These are phyloP conservation scores for Wickerhamiella siamensis DNA, from an alignment of 805 yeast genomes.

Conservation along the genomic window DNA sequence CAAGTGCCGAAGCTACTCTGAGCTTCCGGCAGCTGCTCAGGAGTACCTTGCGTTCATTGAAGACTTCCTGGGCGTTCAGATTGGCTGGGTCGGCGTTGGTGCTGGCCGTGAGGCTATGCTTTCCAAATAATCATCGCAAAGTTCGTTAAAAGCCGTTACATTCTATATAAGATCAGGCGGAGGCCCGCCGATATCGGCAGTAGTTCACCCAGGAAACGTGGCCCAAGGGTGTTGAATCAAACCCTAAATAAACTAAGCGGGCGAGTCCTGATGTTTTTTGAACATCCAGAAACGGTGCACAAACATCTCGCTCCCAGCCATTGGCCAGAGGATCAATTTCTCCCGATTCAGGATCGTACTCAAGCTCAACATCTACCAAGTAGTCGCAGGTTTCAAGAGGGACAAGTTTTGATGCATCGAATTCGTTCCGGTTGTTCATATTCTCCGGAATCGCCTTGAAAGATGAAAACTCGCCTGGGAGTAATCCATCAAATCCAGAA, in stretches of 20 bases:
- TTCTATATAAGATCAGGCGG: constrained; percentile 4
- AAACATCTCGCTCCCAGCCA: constrained; percentile 15
- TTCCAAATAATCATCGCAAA: constrained; percentile 29
- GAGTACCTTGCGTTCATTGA: constrained; percentile 75
- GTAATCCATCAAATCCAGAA: constrained; percentile 71
- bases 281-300: constrained; percentile 18
- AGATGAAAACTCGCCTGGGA: constrained; percentile 69
- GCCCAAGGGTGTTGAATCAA: constrained; percentile 7
- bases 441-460: constrained; percentile 37
- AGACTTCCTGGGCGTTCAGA: constrained; percentile 66
- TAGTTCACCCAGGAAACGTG: constrained; percentile 17
- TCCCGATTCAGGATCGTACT: constrained; percentile 32
- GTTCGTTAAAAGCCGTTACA: not conserved
- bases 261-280: constrained; percentile 18
- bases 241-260: constrained; percentile 16
- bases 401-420: constrained; percentile 43
- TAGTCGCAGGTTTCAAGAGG: constrained; percentile 45
- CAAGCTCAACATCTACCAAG: constrained; percentile 47
- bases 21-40: constrained; percentile 79
- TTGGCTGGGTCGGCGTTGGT: constrained; percentile 97
- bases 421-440: constrained; percentile 64
- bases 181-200: constrained; percentile 19
- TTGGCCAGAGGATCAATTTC: constrained; percentile 25
- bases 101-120: constrained; percentile 93
- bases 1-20: constrained; percentile 48